phyloP scores from a whole-genome alignment of 2,329 filamentous ascomycete genomes.

The Penicillium sp. region DNA sequence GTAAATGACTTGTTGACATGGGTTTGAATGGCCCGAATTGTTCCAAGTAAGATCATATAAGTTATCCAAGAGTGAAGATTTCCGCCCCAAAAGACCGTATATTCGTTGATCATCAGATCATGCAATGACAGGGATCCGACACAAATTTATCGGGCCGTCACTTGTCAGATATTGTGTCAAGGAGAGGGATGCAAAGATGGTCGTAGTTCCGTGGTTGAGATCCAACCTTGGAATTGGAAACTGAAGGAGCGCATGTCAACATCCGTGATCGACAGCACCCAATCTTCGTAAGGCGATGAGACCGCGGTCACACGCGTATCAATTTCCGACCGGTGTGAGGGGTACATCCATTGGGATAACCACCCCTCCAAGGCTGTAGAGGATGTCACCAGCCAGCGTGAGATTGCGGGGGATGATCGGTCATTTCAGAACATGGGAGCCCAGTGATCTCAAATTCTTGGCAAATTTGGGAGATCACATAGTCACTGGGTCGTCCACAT shows the following conservation, averaged over 20 bases:
- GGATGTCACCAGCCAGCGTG: not conserved
- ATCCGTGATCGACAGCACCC: not conserved
- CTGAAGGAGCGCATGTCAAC: not conserved
- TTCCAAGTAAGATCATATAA: not conserved
- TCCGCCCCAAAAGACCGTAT: slow-evolving; percentile 5
- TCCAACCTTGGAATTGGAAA: not conserved
- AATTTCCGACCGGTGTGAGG: not conserved
- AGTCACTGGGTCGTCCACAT: not conserved
- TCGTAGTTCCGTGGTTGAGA: not conserved
- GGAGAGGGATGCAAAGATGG: not conserved
- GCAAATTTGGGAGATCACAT: too few relatives aligned
- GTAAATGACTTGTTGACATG: not conserved
- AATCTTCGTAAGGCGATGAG: not conserved
- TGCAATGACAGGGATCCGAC: not conserved
- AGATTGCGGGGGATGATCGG: not conserved
- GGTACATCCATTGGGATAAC: not conserved
- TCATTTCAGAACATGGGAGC: not conserved
- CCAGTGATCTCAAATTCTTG: not conserved
- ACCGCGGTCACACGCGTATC: not conserved
- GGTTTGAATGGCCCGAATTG: not conserved
- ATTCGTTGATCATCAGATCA: slow-evolving; percentile 21
- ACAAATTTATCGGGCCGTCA: not conserved
- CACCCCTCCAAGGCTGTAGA: not conserved
- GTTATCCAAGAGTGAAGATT: slow-evolving; percentile 5
- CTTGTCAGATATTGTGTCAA: not conserved